Evolutionary conservation across 805 yeast species (phyloP), one percentile per base, ranked within the genome.

Genomic region (Zygoascus tannicola): DNA sequence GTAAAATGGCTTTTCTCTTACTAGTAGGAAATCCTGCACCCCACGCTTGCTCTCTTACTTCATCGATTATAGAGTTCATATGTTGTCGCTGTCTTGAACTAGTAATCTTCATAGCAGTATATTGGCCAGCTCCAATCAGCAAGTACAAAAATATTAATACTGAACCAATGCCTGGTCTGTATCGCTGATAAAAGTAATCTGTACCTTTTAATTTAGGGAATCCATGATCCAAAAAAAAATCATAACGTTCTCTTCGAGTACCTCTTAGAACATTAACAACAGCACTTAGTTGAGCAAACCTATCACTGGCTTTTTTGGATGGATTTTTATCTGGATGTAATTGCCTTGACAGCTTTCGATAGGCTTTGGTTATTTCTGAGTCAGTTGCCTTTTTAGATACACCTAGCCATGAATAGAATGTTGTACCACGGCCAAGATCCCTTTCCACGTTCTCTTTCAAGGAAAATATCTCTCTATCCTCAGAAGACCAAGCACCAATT

Each of bases 321-420:
- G 60, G 59, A 59, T 90, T 92, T 66, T 90, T 90, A 64, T 90
- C 98, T 2, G 98, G 98, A 58, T 90, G 98, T 63, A 75, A 86
- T 58, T 84, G 84, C 60, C 85, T 81, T 52, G 88, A 80, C 50
- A 90, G 65, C 44, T 76, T 74, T 52, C 95, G 69, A 60, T 88
- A 88, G 0, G 96, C 95, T 42, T 79, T 74, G 59, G 85, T 86
- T 64, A 88, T 85, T 44, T 86, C 87, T 52, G 74, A 79, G 20
- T 85, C 95, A 41, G 72, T 71, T 0, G 96, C 94, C 52, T 71
- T 68, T 48, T 70, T 74, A 8, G 70, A 56, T 4, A 92, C 72
- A 0, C 94, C 97, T 48, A 67, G 54, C 78, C 85, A 80, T 45
- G 76, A 68, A 67, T 86, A 86, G 58, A 86, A 81, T 33, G 81